These are phyloP conservation scores for Royoungia palumana DNA, from an alignment of 768 basidiomycete genomes.

Conservation along the genomic window DNA sequence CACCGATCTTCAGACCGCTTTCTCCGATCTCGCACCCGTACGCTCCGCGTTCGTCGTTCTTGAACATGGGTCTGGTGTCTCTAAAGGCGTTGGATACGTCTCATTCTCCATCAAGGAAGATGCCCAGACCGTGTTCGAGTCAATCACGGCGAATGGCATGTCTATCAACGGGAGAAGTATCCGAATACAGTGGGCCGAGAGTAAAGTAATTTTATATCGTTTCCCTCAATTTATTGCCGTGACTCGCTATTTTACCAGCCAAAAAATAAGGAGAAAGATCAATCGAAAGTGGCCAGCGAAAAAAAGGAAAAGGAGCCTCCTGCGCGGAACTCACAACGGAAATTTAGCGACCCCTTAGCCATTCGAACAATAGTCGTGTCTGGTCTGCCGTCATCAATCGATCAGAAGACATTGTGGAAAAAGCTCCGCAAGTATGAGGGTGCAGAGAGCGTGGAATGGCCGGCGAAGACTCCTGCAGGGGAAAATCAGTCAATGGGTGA, in stretches of 20 bases:
- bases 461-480: slow-evolving; percentile 42
- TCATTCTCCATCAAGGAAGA: slow-evolving; percentile 89
- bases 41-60: slow-evolving; percentile 91
- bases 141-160: slow-evolving; percentile 63
- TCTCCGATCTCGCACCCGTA: slow-evolving; percentile 94
- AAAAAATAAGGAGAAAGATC: slow-evolving; percentile 37
- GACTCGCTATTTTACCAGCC: slow-evolving; percentile 30
- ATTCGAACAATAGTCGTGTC: slow-evolving; percentile 77
- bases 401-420: slow-evolving; percentile 75
- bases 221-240: not conserved
- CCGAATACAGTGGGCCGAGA: slow-evolving; percentile 77
- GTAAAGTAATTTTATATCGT: slow-evolving; percentile 49
- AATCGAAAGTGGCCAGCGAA: slow-evolving; percentile 26
- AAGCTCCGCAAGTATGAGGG: slow-evolving; percentile 78
- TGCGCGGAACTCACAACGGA: slow-evolving; percentile 30
- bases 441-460: slow-evolving; percentile 76
- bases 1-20: slow-evolving; percentile 85
- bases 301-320: slow-evolving; percentile 42
- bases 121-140: slow-evolving; percentile 69
- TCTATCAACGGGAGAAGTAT: slow-evolving; percentile 64
- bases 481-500: slow-evolving; percentile 54
- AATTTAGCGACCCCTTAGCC: slow-evolving; percentile 68
- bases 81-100: slow-evolving; percentile 96
- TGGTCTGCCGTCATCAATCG: slow-evolving; percentile 62
- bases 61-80: slow-evolving; percentile 66